Evolutionary conservation across 2,329 filamentous ascomycete genomes (phyloP).

Genomic region (Hypoxylon sp.): DNA sequence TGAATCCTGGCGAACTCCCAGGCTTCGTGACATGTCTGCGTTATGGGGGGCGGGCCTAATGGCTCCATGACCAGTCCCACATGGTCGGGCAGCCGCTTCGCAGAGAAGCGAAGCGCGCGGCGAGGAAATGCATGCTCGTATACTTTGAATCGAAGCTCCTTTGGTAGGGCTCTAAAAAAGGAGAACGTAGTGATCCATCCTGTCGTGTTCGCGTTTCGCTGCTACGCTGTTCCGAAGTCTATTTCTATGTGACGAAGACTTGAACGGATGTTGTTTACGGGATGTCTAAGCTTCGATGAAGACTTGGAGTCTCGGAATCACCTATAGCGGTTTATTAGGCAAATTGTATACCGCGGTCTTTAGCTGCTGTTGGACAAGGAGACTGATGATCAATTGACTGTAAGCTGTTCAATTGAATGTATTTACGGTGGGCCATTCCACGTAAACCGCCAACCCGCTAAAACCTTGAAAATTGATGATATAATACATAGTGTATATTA

Average conservation of each 20-base stretch:
- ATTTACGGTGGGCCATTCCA: no score
- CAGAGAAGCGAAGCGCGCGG: constrained; percentile 1
- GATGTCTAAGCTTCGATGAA: not conserved
- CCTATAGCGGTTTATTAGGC: no score
- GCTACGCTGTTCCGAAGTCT: not conserved
- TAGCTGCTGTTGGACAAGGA: no score
- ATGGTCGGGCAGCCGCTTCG: not conserved
- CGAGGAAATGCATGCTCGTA: constrained; percentile 10
- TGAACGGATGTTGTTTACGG: not conserved
- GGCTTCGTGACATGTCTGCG: constrained; percentile 8
- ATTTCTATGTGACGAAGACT: not conserved
- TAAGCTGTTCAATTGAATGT: no score
- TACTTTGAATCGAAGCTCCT: constrained; percentile 7
- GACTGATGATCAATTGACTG: no score
- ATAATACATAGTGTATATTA: no score
- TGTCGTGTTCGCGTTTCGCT: not conserved
- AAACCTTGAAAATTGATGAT: no score
- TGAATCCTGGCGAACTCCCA: not conserved
- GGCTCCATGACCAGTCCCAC: not conserved
- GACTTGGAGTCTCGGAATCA: no score
- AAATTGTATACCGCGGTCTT: no score
- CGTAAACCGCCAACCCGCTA: no score
- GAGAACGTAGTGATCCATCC: not conserved
- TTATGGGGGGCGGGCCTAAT: not conserved
- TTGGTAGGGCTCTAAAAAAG: not conserved